Evolutionary conservation across 129 eudicot species (phyloP), one percentile per base, ranked within the genome.

Genomic region (Apium graveolens): DNA sequence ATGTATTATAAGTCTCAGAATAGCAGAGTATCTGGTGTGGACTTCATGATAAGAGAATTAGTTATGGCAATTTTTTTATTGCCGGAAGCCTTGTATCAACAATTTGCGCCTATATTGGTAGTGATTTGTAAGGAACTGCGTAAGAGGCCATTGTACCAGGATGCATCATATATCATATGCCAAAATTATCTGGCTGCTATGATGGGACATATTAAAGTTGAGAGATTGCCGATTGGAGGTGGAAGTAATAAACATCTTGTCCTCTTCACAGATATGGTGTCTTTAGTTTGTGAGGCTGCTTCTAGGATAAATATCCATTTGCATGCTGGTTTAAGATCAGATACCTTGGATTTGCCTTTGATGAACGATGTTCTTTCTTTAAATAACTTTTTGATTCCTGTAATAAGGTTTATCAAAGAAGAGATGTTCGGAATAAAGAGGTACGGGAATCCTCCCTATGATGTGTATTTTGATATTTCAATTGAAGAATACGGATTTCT

Each of bases 361-460:
- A 53, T 21, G 63, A 53, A 11, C 8, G 63, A 53, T 6, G 29
- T 53, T 6, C 29, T 53, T 8, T 21, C 10, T 53, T 21, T 53
- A 2, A 53, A 53, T 7, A 21, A 8, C 27, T 53, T 53, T 53
- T 21, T 53, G 63, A 7, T 7, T 21, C 63, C 63, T 7, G 20
- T 91, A 65, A 84, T 78, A 73, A 84, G 70, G 48, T 80, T 72
- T 17, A 79, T 87, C 24, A 80, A 62, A 75, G 78, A 49, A 29
- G 57, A 76, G 3, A 79, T 79, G 4, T 80, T 39, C 37, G 70
- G 29, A 20, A 57, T 72, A 35, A 73, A 72, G 4, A 43, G 74
- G 8, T 70, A 82, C 10, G 42, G 62, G 1, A 41, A 84, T 32
- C 87, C 81, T 0, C 42, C 29, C 70, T 11, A 6, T 3, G 71